Conservation (phyloP, 257 asterid species). For the Nicotiana tomentosiformis region DNA sequence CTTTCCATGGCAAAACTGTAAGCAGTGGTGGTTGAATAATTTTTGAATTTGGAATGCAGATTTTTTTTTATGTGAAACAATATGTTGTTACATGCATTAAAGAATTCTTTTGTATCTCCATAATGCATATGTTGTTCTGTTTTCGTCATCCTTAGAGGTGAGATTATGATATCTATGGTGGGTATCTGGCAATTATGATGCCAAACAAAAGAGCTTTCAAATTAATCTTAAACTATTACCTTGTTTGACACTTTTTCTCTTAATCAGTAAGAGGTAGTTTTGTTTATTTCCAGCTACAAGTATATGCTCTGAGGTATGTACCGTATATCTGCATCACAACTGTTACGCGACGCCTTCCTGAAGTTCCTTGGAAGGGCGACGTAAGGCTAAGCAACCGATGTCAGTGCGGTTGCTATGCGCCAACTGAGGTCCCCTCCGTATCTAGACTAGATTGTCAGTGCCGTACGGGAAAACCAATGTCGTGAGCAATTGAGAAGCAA, state of each 20-base stretch:
- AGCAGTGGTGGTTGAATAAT: conserved; percentile 19
- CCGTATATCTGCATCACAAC: neutral
- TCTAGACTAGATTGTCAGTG: too few species aligned
- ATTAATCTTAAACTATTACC: neutral
- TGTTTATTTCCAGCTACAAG: neutral
- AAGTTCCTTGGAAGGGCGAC: too few species aligned
- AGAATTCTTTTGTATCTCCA: neutral
- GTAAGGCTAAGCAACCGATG: too few species aligned
- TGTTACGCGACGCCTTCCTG: too few species aligned
- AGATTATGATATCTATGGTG: neutral
- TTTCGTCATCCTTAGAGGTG: neutral
- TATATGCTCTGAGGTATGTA: neutral
- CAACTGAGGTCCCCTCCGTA: too few species aligned
- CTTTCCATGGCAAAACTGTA: conserved; percentile 66
- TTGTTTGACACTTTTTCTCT: neutral
- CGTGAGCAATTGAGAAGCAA: too few species aligned
- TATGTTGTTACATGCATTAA: neutral
- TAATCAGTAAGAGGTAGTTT: neutral
- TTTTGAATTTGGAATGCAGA: neutral
- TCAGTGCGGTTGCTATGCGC: too few species aligned
- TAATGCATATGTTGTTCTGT: conserved; percentile 2
- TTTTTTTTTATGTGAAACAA: neutral
- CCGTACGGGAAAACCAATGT: too few species aligned
- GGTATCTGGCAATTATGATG: neutral
- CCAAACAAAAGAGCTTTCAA: neutral